phyloP scores from a whole-genome alignment of 1,284 basidiomycete species.

The Apiotrichum brassicae region DNA sequence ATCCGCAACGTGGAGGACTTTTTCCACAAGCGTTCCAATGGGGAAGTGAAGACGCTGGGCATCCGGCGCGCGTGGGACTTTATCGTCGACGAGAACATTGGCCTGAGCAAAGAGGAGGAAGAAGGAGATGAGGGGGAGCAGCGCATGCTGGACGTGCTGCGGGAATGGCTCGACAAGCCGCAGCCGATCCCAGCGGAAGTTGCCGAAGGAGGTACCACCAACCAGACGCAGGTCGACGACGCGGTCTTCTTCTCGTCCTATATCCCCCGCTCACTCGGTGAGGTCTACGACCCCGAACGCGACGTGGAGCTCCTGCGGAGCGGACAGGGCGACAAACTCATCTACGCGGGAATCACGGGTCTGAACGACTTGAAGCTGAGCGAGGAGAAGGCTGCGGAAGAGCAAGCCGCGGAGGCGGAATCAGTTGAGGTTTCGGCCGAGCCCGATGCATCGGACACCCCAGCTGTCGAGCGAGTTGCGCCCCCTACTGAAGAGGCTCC shows the following conservation, averaged over 20 bases:
- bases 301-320: conserved; percentile 68
- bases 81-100: conserved; percentile 57
- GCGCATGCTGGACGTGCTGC: conserved; percentile 45
- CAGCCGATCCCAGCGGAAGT: conserved; percentile 25
- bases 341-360: conserved; percentile 79
- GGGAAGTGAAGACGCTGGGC: conserved; percentile 64
- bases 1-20: conserved; percentile 90
- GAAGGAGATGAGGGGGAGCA: conserved; percentile 44
- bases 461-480: no score
- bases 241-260: conserved; percentile 79
- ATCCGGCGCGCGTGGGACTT: conserved; percentile 82
- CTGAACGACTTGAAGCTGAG: conserved; percentile 56
- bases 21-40: conserved; percentile 64
- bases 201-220: conserved; percentile 3
- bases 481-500: conserved; percentile 55
- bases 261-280: conserved; percentile 85
- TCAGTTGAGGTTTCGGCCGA: neutral
- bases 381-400: conserved; percentile 15
- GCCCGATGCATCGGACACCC: no score
- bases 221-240: conserved; percentile 59
- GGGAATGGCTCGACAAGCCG: conserved; percentile 55
- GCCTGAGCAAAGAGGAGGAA: conserved; percentile 17
- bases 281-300: conserved; percentile 86
- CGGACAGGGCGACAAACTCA: conserved; percentile 65
- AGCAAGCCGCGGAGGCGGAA: no score